Conservation (phyloP, 352 stramenopile genomes). For the Globisporangium spiculum region DNA sequence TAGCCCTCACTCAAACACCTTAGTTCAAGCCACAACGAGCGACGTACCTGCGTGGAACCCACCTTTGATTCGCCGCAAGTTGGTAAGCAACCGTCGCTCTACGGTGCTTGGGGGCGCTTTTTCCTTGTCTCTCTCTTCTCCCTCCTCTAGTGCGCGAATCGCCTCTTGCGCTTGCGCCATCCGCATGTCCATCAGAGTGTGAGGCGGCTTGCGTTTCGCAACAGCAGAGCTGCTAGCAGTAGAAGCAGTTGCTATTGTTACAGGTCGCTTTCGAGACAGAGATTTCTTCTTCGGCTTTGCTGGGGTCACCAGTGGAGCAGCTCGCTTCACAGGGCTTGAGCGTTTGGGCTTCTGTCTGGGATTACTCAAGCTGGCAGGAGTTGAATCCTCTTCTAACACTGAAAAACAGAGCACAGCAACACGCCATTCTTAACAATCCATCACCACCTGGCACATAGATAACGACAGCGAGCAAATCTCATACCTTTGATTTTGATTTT, state of each 20-base stretch:
- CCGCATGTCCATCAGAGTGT: constrained; percentile 16
- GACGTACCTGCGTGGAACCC: background rate
- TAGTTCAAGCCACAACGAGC: too few species aligned
- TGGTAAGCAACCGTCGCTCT: background rate
- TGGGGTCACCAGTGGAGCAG: background rate
- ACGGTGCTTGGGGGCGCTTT: background rate
- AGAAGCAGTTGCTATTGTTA: background rate
- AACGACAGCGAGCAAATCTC: background rate
- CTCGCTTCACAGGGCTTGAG: background rate
- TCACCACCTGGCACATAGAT: background rate
- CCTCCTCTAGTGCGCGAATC: constrained; percentile 1
- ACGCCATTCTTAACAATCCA: background rate
- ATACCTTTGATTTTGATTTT: background rate
- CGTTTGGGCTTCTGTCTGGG: background rate
- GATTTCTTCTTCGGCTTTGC: background rate
- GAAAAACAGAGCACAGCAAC: background rate
- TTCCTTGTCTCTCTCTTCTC: constrained; percentile 7
- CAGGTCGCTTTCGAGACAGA: background rate
- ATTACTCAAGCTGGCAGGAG: background rate
- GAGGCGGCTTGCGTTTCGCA: constrained; percentile 11
- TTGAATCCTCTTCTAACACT: background rate
- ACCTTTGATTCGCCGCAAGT: constrained; percentile 1
- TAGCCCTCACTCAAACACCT: background rate
- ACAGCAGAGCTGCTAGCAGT: constrained; percentile 2
- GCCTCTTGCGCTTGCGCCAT: constrained; percentile 19